Base-by-base conservation (phyloP, 305 asterid species). In the Fraxinus platypoda region DNA sequence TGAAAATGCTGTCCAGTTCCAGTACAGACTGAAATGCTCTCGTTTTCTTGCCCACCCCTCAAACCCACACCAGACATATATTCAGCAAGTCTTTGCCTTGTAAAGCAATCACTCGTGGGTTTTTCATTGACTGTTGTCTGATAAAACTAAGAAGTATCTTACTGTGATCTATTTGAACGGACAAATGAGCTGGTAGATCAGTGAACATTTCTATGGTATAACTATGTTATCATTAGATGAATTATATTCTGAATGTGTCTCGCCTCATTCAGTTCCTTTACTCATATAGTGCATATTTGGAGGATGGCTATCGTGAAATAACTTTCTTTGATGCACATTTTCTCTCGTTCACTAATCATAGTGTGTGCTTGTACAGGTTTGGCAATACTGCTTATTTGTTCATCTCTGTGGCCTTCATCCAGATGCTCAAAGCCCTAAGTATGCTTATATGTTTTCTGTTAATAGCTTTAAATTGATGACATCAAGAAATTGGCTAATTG, bases 391-490 rank as follows among this genome's bases (percentile, higher is more conserved):
- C 98, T 30, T 94, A 92, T 89, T 89, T 94, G 84, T 91, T 90
- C 91, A 94, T 94, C 70, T 94, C 98, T 23, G 98, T 94, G 79
- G 98, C 98, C 84, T 94, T 94, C 95, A 94, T 94, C 88, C 98
- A 94, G 92, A 93, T 94, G 98, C 98, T 94, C 84, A 94, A 94
- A 91, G 97, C 99, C 85, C 89, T 96, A 78, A 96, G 99, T 96
- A 96, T 80, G 97, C 79, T 75, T n/a, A 33, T 82, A 54, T 43
- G 52, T 76, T 78, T 30, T 81, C n/a, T 71, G 78, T 28, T 34
- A 76, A 73, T 82, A 62, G 70, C 72, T 72, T 78, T 83, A 17
- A 76, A 52, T 81, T 78, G 33, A 78, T 83, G 76, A 52, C 59
- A 83, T n/a, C 59, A 49, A 76, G 78, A 79, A 83, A 25, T 81